Base-by-base conservation (phyloP, 306 rosid species). In the Cucurbita ficifolia region DNA sequence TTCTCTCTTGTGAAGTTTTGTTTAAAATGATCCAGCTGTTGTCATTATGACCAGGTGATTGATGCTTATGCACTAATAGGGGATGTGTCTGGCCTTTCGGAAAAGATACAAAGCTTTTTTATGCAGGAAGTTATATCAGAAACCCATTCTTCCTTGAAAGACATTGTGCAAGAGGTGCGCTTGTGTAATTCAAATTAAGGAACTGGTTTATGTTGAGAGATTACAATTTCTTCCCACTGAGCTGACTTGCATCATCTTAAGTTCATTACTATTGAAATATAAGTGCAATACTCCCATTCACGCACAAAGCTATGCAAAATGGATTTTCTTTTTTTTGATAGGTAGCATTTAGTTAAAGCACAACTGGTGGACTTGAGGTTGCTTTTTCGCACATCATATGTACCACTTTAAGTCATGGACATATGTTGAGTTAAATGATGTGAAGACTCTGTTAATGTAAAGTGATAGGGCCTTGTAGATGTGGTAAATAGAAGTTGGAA, bases 51-150 rank as follows among this genome's bases (percentile, higher is more conserved):
- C 46, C 92, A 91, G 99, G 99, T 91, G 70, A 75, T 91, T 79
- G 99, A 95, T 85, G 99, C 99, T 17, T 95, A 94, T 57, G 96
- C 99, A 71, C 86, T 95, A 63, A 95, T 95, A 50, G 99, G 99
- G 75, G 99, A 95, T 82, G 79, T 86, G 45, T 74, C 92, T 46
- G 99, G 99, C 80, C 99, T 95, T 74, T 95, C 97, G 56, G 99
- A 95, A 79, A 95, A 95, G 90, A 88, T 95, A 81, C 99, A 95
- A 78, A 95, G 99, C 88, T 95, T 89, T 83, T 95, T 91, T 84
- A 89, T 95, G 97, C 97, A 95, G 87, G 99, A 95, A 88, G 97
- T 95, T 84, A 85, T 95, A 70, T 85, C 99, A 45, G 92, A 89
- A 88, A 91, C 96, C 43, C 95, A 95, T 79, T 81, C 81, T 72